These are phyloP conservation scores for Parathielavia hyrcaniae DNA, from an alignment of 495 filamentous ascomycete species.

Conservation along the genomic window DNA sequence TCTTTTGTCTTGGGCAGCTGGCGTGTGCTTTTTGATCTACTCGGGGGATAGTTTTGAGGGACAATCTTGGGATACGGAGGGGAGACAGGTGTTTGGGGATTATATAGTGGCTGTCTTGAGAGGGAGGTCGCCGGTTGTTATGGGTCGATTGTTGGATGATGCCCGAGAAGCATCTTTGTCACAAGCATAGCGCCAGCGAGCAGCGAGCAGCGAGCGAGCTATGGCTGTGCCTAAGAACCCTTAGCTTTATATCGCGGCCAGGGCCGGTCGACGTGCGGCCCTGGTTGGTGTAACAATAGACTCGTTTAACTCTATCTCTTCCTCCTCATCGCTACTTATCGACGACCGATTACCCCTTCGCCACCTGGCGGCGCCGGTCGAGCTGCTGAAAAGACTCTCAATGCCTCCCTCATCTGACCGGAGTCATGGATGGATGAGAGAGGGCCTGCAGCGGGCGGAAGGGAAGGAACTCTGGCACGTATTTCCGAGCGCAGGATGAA, in stretches of 20 bases:
- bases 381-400: too few relatives aligned
- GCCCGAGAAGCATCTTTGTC: not conserved
- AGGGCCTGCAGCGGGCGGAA: too few relatives aligned
- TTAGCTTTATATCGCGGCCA: not conserved
- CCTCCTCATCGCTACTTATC: too few relatives aligned
- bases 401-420: too few relatives aligned
- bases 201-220: not conserved
- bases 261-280: not conserved
- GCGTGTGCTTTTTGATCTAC: not conserved
- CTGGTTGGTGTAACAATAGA: constrained; percentile 9
- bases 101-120: constrained; percentile 10
- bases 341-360: too few relatives aligned
- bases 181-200: constrained; percentile 1
- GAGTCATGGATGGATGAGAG: too few relatives aligned
- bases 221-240: not conserved
- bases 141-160: not conserved
- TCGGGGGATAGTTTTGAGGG: not conserved
- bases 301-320: not conserved
- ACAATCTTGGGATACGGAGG: not conserved
- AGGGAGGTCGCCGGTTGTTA: not conserved
- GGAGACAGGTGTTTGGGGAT: constrained; percentile 8
- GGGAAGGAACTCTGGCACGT: too few relatives aligned
- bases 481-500: too few relatives aligned
- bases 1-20: constrained; percentile 8
- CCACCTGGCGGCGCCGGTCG: too few relatives aligned